Evolutionary conservation across 495 filamentous ascomycete genomes (phyloP).

Genomic region (Staphylotrichum longicolle): DNA sequence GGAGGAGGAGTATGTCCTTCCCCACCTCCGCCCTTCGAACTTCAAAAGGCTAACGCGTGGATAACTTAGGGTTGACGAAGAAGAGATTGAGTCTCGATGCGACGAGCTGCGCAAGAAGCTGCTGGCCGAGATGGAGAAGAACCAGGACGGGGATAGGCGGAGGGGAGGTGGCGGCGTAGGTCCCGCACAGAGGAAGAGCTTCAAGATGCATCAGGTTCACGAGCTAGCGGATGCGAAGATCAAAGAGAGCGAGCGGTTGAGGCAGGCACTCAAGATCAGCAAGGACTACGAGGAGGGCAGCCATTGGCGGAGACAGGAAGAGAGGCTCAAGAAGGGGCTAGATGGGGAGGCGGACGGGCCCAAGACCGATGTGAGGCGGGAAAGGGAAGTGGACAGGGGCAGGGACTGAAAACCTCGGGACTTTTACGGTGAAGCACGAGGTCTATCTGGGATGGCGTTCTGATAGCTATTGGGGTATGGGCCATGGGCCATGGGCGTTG

Average conservation of each 20-base stretch:
- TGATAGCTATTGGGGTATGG: neutral
- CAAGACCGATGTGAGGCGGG: conserved; percentile 10
- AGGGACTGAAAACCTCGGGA: neutral
- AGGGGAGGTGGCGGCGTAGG: conserved; percentile 27
- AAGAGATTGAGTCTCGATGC: conserved; percentile 72
- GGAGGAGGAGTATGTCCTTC: conserved; percentile 66
- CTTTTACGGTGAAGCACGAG: too few species aligned
- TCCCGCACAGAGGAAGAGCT: conserved; percentile 46
- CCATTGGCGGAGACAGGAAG: conserved; percentile 70
- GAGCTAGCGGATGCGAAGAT: conserved; percentile 95
- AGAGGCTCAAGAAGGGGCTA: conserved; percentile 60
- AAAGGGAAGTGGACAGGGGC: conserved; percentile 3
- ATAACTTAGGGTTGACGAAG: conserved; percentile 61
- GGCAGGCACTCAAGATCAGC: conserved; percentile 84
- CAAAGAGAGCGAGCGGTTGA: conserved; percentile 84
- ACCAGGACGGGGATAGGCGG: conserved; percentile 26
- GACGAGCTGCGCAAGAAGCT: conserved; percentile 63
- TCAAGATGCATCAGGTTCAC: conserved; percentile 94
- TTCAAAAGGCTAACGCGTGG: neutral
- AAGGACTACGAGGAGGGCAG: conserved; percentile 84
- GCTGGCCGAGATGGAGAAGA: conserved; percentile 49
- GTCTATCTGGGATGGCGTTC: too few species aligned
- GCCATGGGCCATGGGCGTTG: neutral
- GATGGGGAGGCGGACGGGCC: conserved; percentile 42
- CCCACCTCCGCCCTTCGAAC: neutral